phyloP scores from a whole-genome alignment of 2,329 filamentous ascomycete genomes.

The Trichothecium sympodiale region DNA sequence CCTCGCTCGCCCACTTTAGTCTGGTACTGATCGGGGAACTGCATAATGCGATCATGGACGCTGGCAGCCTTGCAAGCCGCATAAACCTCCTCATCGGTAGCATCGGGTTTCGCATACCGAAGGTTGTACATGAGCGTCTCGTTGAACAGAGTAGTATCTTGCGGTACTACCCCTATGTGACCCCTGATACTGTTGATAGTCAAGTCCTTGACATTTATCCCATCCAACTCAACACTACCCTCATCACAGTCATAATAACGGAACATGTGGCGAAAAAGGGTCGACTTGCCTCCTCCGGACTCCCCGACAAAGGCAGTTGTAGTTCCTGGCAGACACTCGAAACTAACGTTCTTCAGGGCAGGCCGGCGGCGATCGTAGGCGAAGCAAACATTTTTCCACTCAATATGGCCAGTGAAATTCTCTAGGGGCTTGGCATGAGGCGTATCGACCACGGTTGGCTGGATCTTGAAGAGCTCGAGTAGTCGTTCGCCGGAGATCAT shows the following conservation, averaged over 20 bases:
- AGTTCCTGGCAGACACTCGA: conserved; percentile 78
- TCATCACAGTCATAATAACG: conserved; percentile 83
- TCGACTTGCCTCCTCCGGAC: conserved; percentile 94
- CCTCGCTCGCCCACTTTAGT: conserved; percentile 89
- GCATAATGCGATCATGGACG: conserved; percentile 85
- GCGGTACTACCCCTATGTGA: conserved; percentile 91
- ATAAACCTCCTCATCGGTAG: conserved; percentile 71
- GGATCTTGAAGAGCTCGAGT: conserved; percentile 91
- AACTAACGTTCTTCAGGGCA: conserved; percentile 72
- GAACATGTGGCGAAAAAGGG: conserved; percentile 89
- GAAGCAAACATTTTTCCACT: conserved; percentile 83
- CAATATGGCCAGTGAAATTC: conserved; percentile 68
- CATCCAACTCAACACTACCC: conserved; percentile 77
- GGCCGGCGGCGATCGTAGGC: conserved; percentile 80
- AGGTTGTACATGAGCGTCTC: conserved; percentile 93
- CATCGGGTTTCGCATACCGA: conserved; percentile 73
- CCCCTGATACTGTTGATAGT: conserved; percentile 88
- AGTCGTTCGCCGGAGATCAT: conserved; percentile 97
- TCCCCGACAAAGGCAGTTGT: conserved; percentile 95
- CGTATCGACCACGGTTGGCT: conserved; percentile 78
- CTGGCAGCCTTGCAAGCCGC: conserved; percentile 76
- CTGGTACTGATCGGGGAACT: conserved; percentile 77
- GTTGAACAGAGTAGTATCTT: conserved; percentile 93
- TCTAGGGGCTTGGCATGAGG: conserved; percentile 51
- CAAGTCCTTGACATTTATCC: conserved; percentile 69